Conservation (phyloP, 1,284 basidiomycete genomes). For the Tilletia caries region DNA sequence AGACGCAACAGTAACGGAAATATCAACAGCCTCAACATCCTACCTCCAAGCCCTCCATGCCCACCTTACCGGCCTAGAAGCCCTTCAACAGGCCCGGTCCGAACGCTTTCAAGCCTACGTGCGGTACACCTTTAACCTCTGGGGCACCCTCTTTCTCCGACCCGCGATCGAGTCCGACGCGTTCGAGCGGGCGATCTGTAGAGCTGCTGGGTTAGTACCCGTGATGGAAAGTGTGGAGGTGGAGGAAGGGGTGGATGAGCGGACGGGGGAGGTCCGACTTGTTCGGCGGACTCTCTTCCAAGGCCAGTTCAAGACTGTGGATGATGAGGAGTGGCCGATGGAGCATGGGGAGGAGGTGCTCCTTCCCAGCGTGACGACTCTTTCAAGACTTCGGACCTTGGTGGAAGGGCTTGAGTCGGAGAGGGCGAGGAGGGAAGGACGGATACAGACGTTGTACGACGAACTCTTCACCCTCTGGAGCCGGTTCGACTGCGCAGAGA, state of each 20-base stretch:
- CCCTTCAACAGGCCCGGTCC: neutral
- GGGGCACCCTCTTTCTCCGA: neutral
- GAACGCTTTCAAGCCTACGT: neutral
- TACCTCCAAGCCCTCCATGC: neutral
- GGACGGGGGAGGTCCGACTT: neutral
- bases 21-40: neutral
- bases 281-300: neutral
- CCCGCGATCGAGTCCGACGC: neutral
- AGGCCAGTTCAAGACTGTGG: neutral
- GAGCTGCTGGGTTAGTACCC: neutral
- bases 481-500: slow-evolving; percentile 48
- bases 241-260: neutral
- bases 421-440: slow-evolving; percentile 40
- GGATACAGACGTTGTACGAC: slow-evolving; percentile 50
- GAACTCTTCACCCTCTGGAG: slow-evolving; percentile 51
- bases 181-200: slow-evolving; percentile 10
- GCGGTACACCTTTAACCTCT: slow-evolving; percentile 4
- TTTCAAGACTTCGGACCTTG: neutral
- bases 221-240: neutral
- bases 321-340: neutral
- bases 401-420: slow-evolving; percentile 35
- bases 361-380: neutral
- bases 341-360: neutral
- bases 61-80: slow-evolving; percentile 7
- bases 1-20: neutral